These are phyloP conservation scores for Linum usitatissimum DNA, from an alignment of 345 rosid species.

Conservation along the genomic window DNA sequence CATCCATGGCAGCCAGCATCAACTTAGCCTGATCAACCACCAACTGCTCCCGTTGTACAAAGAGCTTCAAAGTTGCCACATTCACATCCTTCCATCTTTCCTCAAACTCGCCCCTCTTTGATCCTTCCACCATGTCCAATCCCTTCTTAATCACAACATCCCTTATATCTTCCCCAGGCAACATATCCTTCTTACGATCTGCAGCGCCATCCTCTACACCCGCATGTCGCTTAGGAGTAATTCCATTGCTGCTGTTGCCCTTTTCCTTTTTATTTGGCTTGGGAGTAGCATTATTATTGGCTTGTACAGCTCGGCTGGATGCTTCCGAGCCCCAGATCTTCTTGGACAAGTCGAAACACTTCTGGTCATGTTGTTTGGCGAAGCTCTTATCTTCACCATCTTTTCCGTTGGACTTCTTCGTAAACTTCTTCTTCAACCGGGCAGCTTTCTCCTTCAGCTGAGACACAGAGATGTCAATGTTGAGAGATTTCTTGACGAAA, in stretches of 20 bases:
- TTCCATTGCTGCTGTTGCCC: conserved; percentile 11
- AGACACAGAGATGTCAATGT: conserved; percentile 21
- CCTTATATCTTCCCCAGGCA: no score
- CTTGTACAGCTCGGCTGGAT: conserved; percentile 10
- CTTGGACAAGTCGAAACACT: conserved; percentile 27
- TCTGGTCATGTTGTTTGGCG: conserved; percentile 23
- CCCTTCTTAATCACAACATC: no score
- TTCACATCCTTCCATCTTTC: conserved; percentile 27
- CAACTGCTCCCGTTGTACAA: conserved; percentile 23
- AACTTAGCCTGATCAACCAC: conserved; percentile 22
- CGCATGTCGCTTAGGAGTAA: conserved; percentile 7
- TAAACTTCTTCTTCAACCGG: conserved; percentile 34
- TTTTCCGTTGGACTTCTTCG: conserved; percentile 13
- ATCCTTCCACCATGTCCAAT: conserved; percentile 21
- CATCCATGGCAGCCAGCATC: no score
- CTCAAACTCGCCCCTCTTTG: conserved; percentile 26
- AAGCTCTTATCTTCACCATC: conserved; percentile 18
- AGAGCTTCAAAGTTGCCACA: conserved; percentile 22
- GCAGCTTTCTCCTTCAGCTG: conserved; percentile 36
- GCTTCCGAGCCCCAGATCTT: conserved; percentile 29
- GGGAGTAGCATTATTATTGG: not conserved
- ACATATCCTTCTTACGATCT: no score
- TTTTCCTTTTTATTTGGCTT: conserved; percentile 20
- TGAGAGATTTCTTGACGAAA: no score
- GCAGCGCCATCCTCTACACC: no score